Conservation (phyloP, 139 green algal species). For the Klebsormidium nitens region DNA sequence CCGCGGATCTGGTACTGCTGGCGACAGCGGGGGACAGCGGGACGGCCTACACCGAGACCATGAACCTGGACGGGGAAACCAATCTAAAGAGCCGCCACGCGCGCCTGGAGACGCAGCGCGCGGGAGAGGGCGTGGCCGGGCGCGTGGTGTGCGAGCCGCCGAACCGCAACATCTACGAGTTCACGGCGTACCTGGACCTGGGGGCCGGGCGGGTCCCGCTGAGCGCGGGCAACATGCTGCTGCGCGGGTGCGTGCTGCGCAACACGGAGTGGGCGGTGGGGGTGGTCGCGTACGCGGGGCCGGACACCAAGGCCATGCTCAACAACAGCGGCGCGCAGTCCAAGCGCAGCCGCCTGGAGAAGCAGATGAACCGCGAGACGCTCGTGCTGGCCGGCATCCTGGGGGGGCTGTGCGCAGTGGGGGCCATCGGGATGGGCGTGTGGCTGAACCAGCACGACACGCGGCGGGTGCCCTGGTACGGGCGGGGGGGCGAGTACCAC, state of each 20-base stretch:
- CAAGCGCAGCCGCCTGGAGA: slow-evolving; percentile 52
- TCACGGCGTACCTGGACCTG: slow-evolving; percentile 43
- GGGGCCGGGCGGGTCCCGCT: slow-evolving; percentile 8
- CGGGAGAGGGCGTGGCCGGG: neutral
- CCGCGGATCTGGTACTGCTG: slow-evolving; percentile 75
- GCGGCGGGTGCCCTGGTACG: slow-evolving; percentile 26
- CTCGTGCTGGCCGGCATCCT: slow-evolving; percentile 42
- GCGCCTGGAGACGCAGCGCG: neutral
- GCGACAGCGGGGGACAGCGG: slow-evolving; percentile 49
- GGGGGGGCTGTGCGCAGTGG: slow-evolving; percentile 38
- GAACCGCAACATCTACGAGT: slow-evolving; percentile 81
- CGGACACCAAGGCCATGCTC: slow-evolving; percentile 71
- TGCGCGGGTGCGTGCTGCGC: slow-evolving; percentile 53
- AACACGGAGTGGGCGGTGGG: slow-evolving; percentile 73
- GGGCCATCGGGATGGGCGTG: slow-evolving; percentile 20
- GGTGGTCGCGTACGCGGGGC: slow-evolving; percentile 84
- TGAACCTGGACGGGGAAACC: slow-evolving; percentile 67
- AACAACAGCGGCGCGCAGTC: slow-evolving; percentile 59
- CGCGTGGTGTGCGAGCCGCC: slow-evolving; percentile 50
- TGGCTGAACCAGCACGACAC: slow-evolving; percentile 15
- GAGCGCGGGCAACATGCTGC: slow-evolving; percentile 24
- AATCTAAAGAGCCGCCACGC: slow-evolving; percentile 39
- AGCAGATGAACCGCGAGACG: slow-evolving; percentile 37
- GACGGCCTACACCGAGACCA: slow-evolving; percentile 71
- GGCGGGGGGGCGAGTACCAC: slow-evolving; percentile 5